Evolutionary conservation across 768 basidiomycete species (phyloP).

Genomic region (Tricholoma hemisulphureum): DNA sequence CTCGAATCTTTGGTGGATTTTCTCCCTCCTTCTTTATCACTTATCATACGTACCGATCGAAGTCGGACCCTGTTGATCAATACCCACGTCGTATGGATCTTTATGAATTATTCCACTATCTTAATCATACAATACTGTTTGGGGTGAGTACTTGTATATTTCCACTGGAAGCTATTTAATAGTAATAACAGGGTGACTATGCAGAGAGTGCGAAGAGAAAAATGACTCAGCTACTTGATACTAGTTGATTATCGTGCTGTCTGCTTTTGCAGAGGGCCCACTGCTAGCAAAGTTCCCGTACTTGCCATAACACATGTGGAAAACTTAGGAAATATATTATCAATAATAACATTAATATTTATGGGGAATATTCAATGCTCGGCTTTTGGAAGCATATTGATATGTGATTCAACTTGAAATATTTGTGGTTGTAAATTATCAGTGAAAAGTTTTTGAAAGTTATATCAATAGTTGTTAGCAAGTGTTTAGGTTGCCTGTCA

Average conservation of each 20-base stretch:
- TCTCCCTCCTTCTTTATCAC: slow-evolving; percentile 58
- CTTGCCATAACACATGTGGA: too few relatives aligned
- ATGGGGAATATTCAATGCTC: too few relatives aligned
- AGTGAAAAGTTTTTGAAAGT: too few relatives aligned
- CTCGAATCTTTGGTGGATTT: slow-evolving; percentile 79
- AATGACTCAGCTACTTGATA: slow-evolving; percentile 30
- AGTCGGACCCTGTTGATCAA: slow-evolving; percentile 61
- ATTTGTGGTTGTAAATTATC: too few relatives aligned
- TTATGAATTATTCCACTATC: slow-evolving; percentile 80
- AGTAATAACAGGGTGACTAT: slow-evolving; percentile 44
- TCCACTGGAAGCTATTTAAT: neutral
- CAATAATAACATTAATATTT: too few relatives aligned
- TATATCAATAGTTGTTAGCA: too few relatives aligned
- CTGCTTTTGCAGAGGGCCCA: too few relatives aligned
- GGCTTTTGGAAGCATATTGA: too few relatives aligned
- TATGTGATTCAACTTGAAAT: too few relatives aligned
- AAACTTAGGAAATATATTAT: too few relatives aligned
- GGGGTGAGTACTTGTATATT: slow-evolving; percentile 49
- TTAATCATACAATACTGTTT: slow-evolving; percentile 79
- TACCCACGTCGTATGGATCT: slow-evolving; percentile 63
- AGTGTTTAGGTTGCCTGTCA: neutral
- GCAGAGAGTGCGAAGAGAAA: slow-evolving; percentile 52
- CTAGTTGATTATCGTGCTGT: too few relatives aligned
- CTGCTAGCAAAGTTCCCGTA: too few relatives aligned
- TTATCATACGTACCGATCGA: slow-evolving; percentile 64